These are phyloP conservation scores for Endogone sp. DNA, from an alignment of 192 early-diverging fungal genomes.

Conservation along the genomic window DNA sequence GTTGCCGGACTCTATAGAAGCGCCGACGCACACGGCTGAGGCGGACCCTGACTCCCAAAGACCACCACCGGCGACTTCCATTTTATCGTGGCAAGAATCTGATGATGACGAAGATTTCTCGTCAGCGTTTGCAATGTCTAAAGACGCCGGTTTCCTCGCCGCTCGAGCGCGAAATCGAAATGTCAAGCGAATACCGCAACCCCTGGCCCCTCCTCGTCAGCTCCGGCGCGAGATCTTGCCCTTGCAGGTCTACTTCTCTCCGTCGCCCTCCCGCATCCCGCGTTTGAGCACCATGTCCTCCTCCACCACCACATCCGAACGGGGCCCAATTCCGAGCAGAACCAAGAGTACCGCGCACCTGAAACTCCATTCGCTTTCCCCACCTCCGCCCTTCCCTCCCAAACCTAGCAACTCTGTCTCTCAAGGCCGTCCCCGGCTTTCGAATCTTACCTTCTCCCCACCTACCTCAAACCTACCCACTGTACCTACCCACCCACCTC, in stretches of 20 bases:
- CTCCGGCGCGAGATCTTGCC: background rate
- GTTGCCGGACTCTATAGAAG: background rate
- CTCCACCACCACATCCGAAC: background rate
- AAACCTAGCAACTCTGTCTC: background rate
- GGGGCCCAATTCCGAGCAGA: background rate
- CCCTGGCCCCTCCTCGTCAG: background rate
- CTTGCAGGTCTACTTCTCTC: background rate
- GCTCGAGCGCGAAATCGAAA: background rate
- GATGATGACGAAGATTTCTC: background rate
- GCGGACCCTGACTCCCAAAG: background rate
- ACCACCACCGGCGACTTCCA: background rate
- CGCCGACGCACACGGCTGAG: background rate
- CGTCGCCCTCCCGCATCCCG: background rate
- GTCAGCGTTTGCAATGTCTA: background rate
- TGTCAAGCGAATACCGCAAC: background rate
- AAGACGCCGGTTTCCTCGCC: background rate
- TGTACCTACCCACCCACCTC: background rate
- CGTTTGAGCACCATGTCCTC: background rate
- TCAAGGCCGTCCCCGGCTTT: background rate
- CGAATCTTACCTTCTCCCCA: background rate
- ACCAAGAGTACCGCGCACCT: background rate
- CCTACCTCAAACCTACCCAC: background rate
- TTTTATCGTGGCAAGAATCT: background rate
- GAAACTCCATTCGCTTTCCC: too few species aligned
- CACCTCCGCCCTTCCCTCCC: too few species aligned